A percentile compares a stretch with the other conserved stretches of the same genome.
phyloP scores from a whole-genome alignment of 2,329 filamentous ascomycete genomes.

The Monilinia fructicola region DNA sequence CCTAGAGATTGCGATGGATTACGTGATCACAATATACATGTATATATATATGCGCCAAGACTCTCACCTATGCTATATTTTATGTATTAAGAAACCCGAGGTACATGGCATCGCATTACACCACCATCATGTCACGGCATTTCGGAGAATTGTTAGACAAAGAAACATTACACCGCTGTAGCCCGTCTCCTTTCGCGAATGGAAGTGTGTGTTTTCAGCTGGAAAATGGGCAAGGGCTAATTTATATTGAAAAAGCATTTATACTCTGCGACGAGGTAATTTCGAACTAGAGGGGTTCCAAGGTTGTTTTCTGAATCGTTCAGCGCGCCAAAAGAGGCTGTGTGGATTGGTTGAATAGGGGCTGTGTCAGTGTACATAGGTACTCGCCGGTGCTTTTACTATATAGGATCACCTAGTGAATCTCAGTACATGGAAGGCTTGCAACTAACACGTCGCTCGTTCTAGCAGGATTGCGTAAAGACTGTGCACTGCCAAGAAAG shows the following conservation, averaged over 20 bases:
- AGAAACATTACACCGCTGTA: background rate
- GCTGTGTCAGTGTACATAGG: background rate
- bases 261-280: background rate
- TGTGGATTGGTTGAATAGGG: background rate
- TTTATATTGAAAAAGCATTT: background rate
- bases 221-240: background rate
- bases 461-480: background rate
- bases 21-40: background rate
- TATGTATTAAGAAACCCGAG: background rate
- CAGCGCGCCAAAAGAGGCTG: background rate
- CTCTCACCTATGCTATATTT: background rate
- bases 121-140: background rate
- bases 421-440: background rate
- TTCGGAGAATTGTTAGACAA: background rate
- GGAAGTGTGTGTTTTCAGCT: slow-evolving; percentile 1
- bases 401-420: slow-evolving; percentile 16
- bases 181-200: background rate
- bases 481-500: background rate
- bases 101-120: background rate
- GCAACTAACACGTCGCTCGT: slow-evolving; percentile 10
- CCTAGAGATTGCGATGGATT: background rate
- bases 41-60: slow-evolving; percentile 6
- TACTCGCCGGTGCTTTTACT: background rate
- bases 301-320: background rate
- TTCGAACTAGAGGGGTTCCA: slow-evolving; percentile 2